phyloP scores from a whole-genome alignment of 2,329 filamentous ascomycete species.

The Lachnellula willkommii region DNA sequence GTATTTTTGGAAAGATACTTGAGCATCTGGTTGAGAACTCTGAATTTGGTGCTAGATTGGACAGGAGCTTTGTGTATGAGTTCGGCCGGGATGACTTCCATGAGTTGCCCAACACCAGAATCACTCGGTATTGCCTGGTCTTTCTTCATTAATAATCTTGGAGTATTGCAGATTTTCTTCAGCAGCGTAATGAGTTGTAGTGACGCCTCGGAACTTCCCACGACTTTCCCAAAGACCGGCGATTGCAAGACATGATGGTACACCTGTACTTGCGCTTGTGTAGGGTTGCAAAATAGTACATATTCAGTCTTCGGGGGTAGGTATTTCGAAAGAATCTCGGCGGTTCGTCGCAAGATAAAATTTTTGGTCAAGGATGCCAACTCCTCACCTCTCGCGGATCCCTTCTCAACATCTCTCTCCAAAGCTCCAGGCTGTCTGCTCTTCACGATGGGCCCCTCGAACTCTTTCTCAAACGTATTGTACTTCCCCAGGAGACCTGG shows the following conservation, averaged over 20 bases:
- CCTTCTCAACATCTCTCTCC: constrained; percentile 66
- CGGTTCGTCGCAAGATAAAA: constrained; percentile 79
- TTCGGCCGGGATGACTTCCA: constrained; percentile 50
- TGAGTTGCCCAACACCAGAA: constrained; percentile 36
- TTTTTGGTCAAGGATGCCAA: constrained; percentile 87
- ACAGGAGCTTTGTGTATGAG: constrained; percentile 49
- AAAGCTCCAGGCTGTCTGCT: constrained; percentile 45
- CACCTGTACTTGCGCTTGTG: constrained; percentile 80
- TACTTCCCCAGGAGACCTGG: constrained; percentile 90
- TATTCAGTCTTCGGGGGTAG: constrained; percentile 95
- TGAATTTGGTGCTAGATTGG: constrained; percentile 59
- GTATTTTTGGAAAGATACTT: constrained; percentile 56
- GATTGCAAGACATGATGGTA: constrained; percentile 67
- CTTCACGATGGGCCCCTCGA: constrained; percentile 82
- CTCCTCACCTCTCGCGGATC: constrained; percentile 73
- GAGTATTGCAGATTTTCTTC: constrained; percentile 71
- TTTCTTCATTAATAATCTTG: constrained; percentile 52
- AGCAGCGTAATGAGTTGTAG: constrained; percentile 66
- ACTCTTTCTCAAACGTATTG: constrained; percentile 91
- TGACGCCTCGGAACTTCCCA: constrained; percentile 57
- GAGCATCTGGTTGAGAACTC: constrained; percentile 61
- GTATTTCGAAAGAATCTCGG: constrained; percentile 82
- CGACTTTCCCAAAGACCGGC: constrained; percentile 54
- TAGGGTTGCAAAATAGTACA: constrained; percentile 87
- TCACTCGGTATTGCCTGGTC: constrained; percentile 32